These are phyloP conservation scores for Carex parvula DNA, from an alignment of 176 grass and related monocot genomes.

Conservation along the genomic window DNA sequence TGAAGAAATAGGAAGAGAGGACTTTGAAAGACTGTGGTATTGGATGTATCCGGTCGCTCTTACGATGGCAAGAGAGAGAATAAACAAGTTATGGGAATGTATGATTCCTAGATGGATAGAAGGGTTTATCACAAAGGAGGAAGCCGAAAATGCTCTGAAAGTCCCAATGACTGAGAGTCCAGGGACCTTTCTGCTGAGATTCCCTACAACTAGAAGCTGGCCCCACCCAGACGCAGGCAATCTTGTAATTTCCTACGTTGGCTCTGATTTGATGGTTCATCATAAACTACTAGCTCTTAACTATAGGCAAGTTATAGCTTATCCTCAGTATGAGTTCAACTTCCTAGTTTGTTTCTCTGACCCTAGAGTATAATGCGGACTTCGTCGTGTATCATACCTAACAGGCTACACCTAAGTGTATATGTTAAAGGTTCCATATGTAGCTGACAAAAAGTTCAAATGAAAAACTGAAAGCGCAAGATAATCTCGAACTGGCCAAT, in stretches of 20 bases:
- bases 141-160: conserved; percentile 61
- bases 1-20: conserved; percentile 53
- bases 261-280: conserved; percentile 43
- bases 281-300: conserved; percentile 70
- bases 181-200: conserved; percentile 83
- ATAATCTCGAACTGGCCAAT: not conserved
- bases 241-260: conserved; percentile 70
- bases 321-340: not conserved
- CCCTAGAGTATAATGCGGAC: not conserved
- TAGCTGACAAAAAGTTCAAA: not conserved
- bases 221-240: conserved; percentile 90
- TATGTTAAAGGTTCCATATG: not conserved
- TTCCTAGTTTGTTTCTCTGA: not conserved
- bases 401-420: not conserved
- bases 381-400: not conserved
- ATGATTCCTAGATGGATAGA: conserved; percentile 67
- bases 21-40: conserved; percentile 86
- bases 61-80: conserved; percentile 56
- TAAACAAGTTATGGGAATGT: conserved; percentile 69
- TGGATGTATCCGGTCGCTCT: conserved; percentile 91
- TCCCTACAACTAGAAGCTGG: conserved; percentile 83
- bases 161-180: conserved; percentile 34
- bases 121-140: conserved; percentile 75
- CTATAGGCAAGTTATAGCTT: conserved; percentile 37
- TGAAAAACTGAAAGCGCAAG: not conserved